Base-by-base conservation (phyloP, 805 yeast species). In the Blastobotrys attinorum region DNA sequence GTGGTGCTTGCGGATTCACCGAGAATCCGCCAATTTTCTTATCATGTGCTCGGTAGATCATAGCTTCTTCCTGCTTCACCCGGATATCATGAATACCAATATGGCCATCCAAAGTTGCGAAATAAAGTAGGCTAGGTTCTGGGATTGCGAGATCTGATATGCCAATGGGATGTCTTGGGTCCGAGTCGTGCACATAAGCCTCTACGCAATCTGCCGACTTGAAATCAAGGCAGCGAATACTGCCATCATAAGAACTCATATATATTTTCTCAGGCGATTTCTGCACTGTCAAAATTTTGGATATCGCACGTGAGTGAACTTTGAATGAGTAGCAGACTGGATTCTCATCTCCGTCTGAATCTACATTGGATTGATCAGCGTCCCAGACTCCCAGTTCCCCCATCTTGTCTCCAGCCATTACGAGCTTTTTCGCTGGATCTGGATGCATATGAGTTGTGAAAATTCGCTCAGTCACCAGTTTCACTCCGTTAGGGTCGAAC, bases 331-430 rank as follows among this genome's bases (percentile, higher is more conserved):
- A 65, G 2, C 85, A 75, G 32, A 77, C 75, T 3, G 61, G 60
- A 3, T 36, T 39, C 6, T 56, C 62, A n/a, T 52, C 59, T 10
- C 51, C 54, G 21, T 61, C 66, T 6, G 59, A 61, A 15, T 60
- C 64, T 5, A 62, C 69, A 22, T 7, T 25, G 13, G 8, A 8
- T 15, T 22, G 27, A 13, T 65, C 72, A 5, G 84, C 81, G 36
- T 89, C 79, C 97, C 97, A 90, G 13, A 92, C 70, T 0, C 97
- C 97, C 35, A 88, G 63, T 49, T 78, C 74, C 4, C 98, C 98
- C n/a, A 66, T 64, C 10, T 86, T 85, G 62, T 92, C 98, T 37
- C 97, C 97, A 1, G 88, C 96, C 25, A 85, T 59, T 1, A 88
- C 70, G 3, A 90, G 55, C 50, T 82, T 71, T 47, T 78, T 77